Evolutionary conservation across 192 early-diverging fungal species (phyloP).

Genomic region (Coemansia sp.): DNA sequence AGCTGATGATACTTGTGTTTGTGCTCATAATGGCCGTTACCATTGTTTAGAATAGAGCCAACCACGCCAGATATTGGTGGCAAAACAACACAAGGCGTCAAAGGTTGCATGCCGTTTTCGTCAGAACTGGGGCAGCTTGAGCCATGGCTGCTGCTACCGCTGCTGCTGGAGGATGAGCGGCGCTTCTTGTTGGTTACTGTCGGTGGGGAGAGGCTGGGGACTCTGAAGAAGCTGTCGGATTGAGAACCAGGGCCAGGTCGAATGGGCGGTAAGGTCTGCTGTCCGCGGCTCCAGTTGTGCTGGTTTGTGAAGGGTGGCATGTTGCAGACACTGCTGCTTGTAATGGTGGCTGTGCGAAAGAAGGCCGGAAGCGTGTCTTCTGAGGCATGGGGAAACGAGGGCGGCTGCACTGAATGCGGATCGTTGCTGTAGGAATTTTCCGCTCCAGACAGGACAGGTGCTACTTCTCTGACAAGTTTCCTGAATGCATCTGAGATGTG

Average conservation of each 20-base stretch:
- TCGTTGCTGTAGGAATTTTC: too few relatives aligned
- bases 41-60: conserved; percentile 3
- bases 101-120: conserved; percentile 6
- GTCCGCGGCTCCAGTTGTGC: conserved; percentile 4
- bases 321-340: not conserved
- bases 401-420: too few relatives aligned
- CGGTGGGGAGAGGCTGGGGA: conserved; percentile 46
- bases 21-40: too few relatives aligned
- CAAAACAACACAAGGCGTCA: conserved; percentile 15
- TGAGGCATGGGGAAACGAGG: too few relatives aligned
- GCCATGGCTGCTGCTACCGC: conserved; percentile 13
- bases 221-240: conserved; percentile 10
- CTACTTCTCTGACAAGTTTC: conserved; percentile 27
- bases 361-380: not conserved
- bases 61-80: conserved; percentile 35
- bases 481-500: conserved; percentile 25
- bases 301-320: not conserved
- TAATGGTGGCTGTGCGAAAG: not conserved
- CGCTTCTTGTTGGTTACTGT: conserved; percentile 5
- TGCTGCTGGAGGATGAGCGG: conserved; percentile 20
- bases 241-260: conserved; percentile 35
- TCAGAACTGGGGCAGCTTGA: conserved; percentile 9
- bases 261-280: conserved; percentile 31
- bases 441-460: conserved; percentile 14
- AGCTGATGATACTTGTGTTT: conserved; percentile 3